phyloP scores from a whole-genome alignment of 2,329 filamentous ascomycete species.

The Neofusicoccum sp. region DNA sequence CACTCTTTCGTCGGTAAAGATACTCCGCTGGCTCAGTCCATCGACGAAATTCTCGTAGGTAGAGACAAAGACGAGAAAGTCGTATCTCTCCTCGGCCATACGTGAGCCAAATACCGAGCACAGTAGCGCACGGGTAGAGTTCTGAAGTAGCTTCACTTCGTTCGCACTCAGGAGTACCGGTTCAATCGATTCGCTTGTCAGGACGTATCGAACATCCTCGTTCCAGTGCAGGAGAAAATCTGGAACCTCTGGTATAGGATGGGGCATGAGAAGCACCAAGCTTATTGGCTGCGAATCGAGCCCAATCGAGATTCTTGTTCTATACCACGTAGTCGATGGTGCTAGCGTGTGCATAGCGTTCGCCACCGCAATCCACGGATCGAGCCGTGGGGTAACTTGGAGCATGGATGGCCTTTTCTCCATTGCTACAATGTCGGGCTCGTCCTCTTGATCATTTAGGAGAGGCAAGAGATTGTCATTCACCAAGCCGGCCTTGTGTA shows the following conservation, averaged over 20 bases:
- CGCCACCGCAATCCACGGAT: slow-evolving; percentile 33
- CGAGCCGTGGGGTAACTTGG: slow-evolving; percentile 28
- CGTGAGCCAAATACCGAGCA: slow-evolving; percentile 27
- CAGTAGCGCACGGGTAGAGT: slow-evolving; percentile 33
- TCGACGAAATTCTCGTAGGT: slow-evolving; percentile 20
- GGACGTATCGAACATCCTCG: slow-evolving; percentile 28
- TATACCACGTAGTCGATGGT: not conserved
- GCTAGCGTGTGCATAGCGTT: not conserved
- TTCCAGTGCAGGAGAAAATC: slow-evolving; percentile 37
- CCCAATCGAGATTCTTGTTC: not conserved
- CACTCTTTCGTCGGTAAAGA: slow-evolving; percentile 8
- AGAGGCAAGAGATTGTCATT: slow-evolving; percentile 76
- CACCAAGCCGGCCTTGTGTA: slow-evolving; percentile 72
- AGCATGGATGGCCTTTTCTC: slow-evolving; percentile 34
- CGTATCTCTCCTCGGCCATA: slow-evolving; percentile 29
- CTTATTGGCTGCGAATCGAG: slow-evolving; percentile 23
- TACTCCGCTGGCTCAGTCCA: not conserved
- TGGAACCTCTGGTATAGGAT: slow-evolving; percentile 27
- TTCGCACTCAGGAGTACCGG: slow-evolving; percentile 23
- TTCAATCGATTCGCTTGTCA: slow-evolving; percentile 25
- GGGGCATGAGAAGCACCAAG: slow-evolving; percentile 31
- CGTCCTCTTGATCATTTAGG: not conserved
- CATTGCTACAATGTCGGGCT: slow-evolving; percentile 6
- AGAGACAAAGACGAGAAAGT: slow-evolving; percentile 36
- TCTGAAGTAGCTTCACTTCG: slow-evolving; percentile 28